phyloP scores from a whole-genome alignment of 2,329 filamentous ascomycete species.

The Davidsoniella virescens region DNA sequence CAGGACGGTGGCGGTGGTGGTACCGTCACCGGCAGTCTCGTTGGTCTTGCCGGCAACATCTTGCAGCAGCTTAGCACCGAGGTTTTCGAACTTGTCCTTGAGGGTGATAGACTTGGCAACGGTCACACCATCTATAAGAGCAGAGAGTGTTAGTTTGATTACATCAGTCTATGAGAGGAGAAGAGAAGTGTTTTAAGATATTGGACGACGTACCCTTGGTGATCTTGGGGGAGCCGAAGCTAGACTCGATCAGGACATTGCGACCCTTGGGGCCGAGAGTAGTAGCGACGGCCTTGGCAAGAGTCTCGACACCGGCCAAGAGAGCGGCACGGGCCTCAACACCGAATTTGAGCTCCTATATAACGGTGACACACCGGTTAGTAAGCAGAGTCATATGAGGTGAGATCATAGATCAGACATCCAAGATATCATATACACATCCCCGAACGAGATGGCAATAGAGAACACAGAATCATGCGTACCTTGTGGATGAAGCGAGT shows the following conservation, averaged over 20 bases:
- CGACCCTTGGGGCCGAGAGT: conserved; percentile 95
- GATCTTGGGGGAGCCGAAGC: conserved; percentile 98
- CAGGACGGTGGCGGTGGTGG: conserved; percentile 92
- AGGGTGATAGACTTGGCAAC: conserved; percentile 80
- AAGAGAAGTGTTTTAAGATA: neutral
- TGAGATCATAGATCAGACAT: neutral
- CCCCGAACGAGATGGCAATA: neutral
- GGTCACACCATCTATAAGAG: conserved; percentile 58
- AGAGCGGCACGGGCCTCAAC: conserved; percentile 83
- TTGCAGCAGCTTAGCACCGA: conserved; percentile 88
- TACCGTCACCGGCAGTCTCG: conserved; percentile 96
- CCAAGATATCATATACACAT: neutral
- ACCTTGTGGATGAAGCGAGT: conserved; percentile 97
- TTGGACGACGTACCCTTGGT: conserved; percentile 64
- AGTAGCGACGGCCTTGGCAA: conserved; percentile 88
- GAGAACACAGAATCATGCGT: conserved; percentile 15
- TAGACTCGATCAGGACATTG: conserved; percentile 96
- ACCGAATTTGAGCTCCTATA: conserved; percentile 91
- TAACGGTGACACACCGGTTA: conserved; percentile 1
- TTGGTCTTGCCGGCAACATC: conserved; percentile 99
- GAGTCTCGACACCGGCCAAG: conserved; percentile 86
- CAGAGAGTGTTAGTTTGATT: conserved; percentile 15
- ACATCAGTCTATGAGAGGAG: neutral
- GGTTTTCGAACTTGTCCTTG: conserved; percentile 99
- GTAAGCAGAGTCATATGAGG: neutral